Evolutionary conservation across 1,139 yeast species (phyloP).

Genomic region (Kurtzmaniella quercitrusa): DNA sequence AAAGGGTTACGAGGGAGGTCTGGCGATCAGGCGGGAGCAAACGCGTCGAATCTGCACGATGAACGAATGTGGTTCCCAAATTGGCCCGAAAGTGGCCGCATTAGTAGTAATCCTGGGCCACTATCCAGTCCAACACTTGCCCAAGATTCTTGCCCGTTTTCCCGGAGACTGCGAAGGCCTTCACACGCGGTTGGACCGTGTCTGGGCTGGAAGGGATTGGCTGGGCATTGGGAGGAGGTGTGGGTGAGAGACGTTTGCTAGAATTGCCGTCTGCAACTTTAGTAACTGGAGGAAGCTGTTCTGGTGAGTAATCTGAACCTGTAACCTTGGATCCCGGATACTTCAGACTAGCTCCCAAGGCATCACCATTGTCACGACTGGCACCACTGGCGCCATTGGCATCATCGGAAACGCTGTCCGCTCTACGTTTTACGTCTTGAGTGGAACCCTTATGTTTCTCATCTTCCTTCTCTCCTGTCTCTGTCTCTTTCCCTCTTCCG

Average conservation of each 20-base stretch:
- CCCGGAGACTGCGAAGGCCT: slow-evolving; percentile 44
- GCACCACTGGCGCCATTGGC: too few relatives aligned
- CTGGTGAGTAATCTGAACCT: too few relatives aligned
- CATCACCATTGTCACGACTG: too few relatives aligned
- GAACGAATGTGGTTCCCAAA: background rate
- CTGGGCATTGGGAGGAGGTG: background rate
- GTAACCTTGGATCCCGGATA: too few relatives aligned
- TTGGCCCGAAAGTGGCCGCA: background rate
- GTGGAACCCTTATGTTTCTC: too few relatives aligned
- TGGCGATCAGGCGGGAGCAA: background rate
- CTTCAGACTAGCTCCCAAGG: too few relatives aligned
- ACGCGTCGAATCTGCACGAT: background rate
- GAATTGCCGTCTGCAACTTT: too few relatives aligned
- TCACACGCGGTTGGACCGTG: background rate
- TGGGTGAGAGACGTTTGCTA: too few relatives aligned
- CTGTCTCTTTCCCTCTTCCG: background rate
- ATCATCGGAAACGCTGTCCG: too few relatives aligned
- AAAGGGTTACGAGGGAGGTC: too few relatives aligned
- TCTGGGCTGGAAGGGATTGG: background rate
- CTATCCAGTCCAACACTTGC: slow-evolving; percentile 48
- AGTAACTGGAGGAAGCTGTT: too few relatives aligned
- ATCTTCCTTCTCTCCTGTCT: background rate
- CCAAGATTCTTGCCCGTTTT: slow-evolving; percentile 48
- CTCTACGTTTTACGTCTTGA: too few relatives aligned
- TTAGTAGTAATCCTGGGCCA: slow-evolving; percentile 16